Base-by-base conservation (phyloP, 306 rosid genomes). In the Lotus japonicus region DNA sequence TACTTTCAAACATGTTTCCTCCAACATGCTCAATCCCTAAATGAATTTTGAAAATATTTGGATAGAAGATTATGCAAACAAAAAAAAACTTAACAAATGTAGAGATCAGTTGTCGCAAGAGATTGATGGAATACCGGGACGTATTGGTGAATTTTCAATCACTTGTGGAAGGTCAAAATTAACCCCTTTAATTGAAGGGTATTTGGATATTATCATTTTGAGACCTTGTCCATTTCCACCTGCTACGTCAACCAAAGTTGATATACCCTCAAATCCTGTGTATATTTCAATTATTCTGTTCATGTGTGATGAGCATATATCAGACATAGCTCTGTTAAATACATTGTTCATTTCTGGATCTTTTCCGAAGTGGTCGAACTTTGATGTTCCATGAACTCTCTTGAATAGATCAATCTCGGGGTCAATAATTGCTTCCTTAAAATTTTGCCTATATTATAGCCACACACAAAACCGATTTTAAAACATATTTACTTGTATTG, bases 101-200 rank as follows among this genome's bases (percentile, higher is more conserved):
- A 17, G 28, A 36, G 23, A n/a, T n/a, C n/a, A 12, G 5, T 4
- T 63, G 19, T 7, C 50, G 52, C 19, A 41, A 16, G 65, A 16
- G 50, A 18, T 26, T 26, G 31, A 19, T 54, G 26, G 16, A 2
- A 38, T 81, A 77, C 80, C 78, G 3, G 71, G 33, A 73, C 43
- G 0, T 4, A 64, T 44, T 26, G 75, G 26, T 5, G 83, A 57
- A 2, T 77, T 64, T 28, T 73, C 41, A 52, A 73, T 77, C 4
- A 82, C 85, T n/a, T 77, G 83, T 0, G 82, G 80, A 7, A 77
- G 58, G 62, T 82, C 83, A 66, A 77, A 82, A 52, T 82, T 82
- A 41, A 82, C 52, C 0, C 72, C 83, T 15, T 74, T 77, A 0
- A 82, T 77, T 21, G 23, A 69, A 69, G 82, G 72, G 35, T 70